Evolutionary conservation across 1,284 basidiomycete species (phyloP).

Genomic region (Marasmius oreades): DNA sequence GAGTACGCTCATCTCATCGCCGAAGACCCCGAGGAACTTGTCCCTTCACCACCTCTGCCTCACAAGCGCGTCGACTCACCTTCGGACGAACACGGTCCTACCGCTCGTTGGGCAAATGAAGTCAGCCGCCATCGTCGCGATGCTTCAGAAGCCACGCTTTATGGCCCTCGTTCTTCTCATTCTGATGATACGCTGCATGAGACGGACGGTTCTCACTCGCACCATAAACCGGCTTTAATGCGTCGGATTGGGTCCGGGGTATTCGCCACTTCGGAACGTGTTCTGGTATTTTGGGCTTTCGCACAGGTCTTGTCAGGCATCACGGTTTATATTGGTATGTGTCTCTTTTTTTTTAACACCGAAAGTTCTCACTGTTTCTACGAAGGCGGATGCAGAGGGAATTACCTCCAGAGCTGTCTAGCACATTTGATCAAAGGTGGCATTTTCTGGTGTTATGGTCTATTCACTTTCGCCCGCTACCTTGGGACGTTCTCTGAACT

Average conservation of each 20-base stretch:
- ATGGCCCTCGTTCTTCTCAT: slow-evolving; percentile 37
- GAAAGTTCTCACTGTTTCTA: slow-evolving; percentile 1
- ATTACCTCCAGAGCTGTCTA: slow-evolving; percentile 78
- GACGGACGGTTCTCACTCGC: slow-evolving; percentile 21
- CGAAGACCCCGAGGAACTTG: slow-evolving; percentile 49
- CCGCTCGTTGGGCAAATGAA: slow-evolving; percentile 44
- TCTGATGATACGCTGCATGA: slow-evolving; percentile 71
- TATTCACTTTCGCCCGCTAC: slow-evolving; percentile 88
- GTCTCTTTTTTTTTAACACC: background rate
- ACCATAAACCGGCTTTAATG: slow-evolving; percentile 27
- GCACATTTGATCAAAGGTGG: slow-evolving; percentile 94
- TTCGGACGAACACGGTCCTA: slow-evolving; percentile 19
- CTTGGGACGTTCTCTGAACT: slow-evolving; percentile 85
- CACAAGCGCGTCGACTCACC: slow-evolving; percentile 21
- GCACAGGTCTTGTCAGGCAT: slow-evolving; percentile 65
- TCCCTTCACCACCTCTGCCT: slow-evolving; percentile 18
- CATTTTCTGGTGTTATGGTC: slow-evolving; percentile 90
- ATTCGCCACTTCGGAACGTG: slow-evolving; percentile 58
- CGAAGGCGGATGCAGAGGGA: slow-evolving; percentile 69
- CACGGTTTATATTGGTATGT: slow-evolving; percentile 65
- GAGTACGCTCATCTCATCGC: slow-evolving; percentile 55
- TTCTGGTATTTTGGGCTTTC: slow-evolving; percentile 68
- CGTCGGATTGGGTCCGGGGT: slow-evolving; percentile 37
- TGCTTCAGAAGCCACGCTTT: slow-evolving; percentile 53
- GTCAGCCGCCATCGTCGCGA: slow-evolving; percentile 38